Evolutionary conservation across 306 rosid genomes (phyloP).

Genomic region (Argentina anserina): DNA sequence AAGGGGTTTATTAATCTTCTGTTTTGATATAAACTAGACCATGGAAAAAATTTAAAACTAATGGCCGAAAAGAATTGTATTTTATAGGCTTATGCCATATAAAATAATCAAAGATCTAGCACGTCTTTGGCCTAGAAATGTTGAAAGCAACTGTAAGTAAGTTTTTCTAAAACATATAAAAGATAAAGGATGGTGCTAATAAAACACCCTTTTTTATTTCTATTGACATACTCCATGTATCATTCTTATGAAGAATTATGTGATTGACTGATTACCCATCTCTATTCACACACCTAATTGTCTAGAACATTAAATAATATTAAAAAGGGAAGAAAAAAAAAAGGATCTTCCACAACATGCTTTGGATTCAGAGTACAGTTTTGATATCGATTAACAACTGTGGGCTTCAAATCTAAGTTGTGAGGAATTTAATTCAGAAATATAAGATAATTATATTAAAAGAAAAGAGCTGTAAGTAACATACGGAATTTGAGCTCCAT

Average conservation of each 20-base stretch:
- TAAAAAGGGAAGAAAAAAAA: background rate
- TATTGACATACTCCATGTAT: too few species aligned
- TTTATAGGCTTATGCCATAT: background rate
- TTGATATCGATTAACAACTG: background rate
- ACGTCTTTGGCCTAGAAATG: background rate
- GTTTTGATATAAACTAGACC: background rate
- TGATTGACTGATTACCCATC: too few species aligned
- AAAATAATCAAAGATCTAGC: too few species aligned
- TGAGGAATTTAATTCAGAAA: background rate
- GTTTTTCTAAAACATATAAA: too few species aligned
- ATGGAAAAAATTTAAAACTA: background rate
- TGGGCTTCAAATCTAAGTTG: background rate
- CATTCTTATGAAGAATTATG: too few species aligned
- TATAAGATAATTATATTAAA: background rate
- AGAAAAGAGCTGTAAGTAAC: conserved; percentile 33
- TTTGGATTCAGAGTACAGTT: background rate
- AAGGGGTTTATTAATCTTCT: background rate
- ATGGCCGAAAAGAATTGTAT: background rate
- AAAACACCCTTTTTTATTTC: too few species aligned
- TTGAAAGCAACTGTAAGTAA: background rate
- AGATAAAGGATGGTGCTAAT: too few species aligned
- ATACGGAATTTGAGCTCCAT: conserved; percentile 83
- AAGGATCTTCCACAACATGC: background rate
- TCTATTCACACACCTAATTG: too few species aligned
- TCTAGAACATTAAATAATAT: too few species aligned